These are phyloP conservation scores for Neurospora sp. DNA, from an alignment of 495 filamentous ascomycete species.

Conservation along the genomic window DNA sequence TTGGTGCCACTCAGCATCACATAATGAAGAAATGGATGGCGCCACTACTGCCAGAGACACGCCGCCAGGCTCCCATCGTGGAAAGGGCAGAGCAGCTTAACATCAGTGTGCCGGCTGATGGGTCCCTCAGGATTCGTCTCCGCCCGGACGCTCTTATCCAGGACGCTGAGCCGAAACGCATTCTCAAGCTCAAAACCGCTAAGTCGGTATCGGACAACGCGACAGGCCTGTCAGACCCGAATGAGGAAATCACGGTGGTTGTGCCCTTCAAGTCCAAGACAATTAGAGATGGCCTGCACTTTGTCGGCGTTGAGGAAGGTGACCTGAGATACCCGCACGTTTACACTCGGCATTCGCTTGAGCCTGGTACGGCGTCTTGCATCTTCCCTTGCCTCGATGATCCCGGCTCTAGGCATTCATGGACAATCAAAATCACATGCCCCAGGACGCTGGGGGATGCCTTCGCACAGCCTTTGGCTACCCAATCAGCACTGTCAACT, in stretches of 20 bases:
- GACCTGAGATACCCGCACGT: conserved; percentile 81
- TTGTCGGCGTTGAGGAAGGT: conserved; percentile 69
- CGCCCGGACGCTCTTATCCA: conserved; percentile 22
- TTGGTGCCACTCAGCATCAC: conserved; percentile 68
- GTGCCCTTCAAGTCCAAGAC: conserved; percentile 68
- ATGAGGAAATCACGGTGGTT: conserved; percentile 31
- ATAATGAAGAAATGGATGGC: conserved; percentile 58
- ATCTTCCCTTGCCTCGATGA: conserved; percentile 92
- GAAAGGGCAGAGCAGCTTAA: conserved; percentile 24
- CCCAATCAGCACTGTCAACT: conserved; percentile 14
- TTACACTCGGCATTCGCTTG: conserved; percentile 72
- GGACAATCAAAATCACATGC: conserved; percentile 79
- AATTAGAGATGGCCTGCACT: conserved; percentile 79
- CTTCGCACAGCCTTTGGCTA: conserved; percentile 37
- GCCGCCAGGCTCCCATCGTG: conserved; percentile 31
- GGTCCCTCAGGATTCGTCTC: conserved; percentile 31
- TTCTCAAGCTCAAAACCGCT: conserved; percentile 22
- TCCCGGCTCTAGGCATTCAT: conserved; percentile 62
- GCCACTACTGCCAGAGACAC: conserved; percentile 43
- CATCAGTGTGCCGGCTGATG: conserved; percentile 33
- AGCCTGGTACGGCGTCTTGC: conserved; percentile 68
- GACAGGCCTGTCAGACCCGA: conserved; percentile 17
- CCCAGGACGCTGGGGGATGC: conserved; percentile 78
- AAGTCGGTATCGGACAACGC: conserved; percentile 19
- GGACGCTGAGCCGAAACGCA: conserved; percentile 21